A percentile compares a stretch with the other conserved stretches of the same genome.
Evolutionary conservation across 805 yeast genomes (phyloP).

Genomic region (Candida sonorensis): DNA sequence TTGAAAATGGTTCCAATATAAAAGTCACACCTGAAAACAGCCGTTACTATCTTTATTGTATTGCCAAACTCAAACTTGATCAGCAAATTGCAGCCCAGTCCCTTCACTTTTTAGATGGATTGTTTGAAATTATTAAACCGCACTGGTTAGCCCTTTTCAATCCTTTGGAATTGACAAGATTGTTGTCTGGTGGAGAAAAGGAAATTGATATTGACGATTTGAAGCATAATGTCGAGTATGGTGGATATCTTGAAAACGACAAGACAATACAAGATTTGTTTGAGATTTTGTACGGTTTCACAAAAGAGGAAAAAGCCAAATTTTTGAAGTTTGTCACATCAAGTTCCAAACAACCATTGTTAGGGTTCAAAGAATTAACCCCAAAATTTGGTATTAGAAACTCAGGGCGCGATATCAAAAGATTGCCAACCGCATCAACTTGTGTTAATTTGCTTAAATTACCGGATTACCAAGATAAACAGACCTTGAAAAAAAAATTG

Average conservation of each 20-base stretch:
- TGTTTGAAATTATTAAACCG: conserved; percentile 59
- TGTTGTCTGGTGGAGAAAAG: conserved; percentile 73
- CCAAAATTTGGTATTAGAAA: conserved; percentile 81
- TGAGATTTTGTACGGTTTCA: conserved; percentile 67
- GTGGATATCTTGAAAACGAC: conserved; percentile 52
- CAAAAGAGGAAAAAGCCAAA: conserved; percentile 51
- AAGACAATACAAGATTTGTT: conserved; percentile 63
- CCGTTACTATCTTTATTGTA: conserved; percentile 65
- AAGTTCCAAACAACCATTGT: conserved; percentile 82
- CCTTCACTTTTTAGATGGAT: conserved; percentile 59
- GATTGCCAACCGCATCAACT: conserved; percentile 89
- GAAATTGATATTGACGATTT: conserved; percentile 71
- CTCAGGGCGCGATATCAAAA: conserved; percentile 44
- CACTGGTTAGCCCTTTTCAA: conserved; percentile 83
- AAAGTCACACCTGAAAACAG: conserved; percentile 57
- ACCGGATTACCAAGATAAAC: conserved; percentile 71
- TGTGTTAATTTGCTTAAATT: conserved; percentile 83
- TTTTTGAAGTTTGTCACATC: conserved; percentile 87
- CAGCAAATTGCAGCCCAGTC: conserved; percentile 52
- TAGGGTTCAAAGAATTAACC: conserved; percentile 68
- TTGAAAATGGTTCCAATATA: conserved; percentile 49
- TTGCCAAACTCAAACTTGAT: conserved; percentile 77
- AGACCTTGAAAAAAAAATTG: conserved; percentile 52
- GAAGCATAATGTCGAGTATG: conserved; percentile 52
- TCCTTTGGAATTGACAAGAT: conserved; percentile 72